These are phyloP conservation scores for Podaxis sp. DNA, from an alignment of 768 basidiomycete genomes.

Conservation along the genomic window DNA sequence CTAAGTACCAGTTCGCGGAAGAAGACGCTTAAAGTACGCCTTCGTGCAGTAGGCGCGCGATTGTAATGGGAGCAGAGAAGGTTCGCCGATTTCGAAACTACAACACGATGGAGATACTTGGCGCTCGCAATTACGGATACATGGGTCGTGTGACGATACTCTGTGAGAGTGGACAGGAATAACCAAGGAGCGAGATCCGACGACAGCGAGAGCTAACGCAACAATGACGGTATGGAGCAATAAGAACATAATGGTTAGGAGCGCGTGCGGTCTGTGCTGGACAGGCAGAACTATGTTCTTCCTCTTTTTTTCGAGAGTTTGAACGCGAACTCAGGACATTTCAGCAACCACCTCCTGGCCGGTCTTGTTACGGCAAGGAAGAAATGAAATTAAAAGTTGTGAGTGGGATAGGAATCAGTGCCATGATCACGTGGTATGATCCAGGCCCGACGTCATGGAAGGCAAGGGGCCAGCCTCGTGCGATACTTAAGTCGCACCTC, in stretches of 20 bases:
- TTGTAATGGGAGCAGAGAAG: neutral
- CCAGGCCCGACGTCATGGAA: constrained; percentile 14
- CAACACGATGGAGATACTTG: neutral
- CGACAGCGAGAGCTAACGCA: neutral
- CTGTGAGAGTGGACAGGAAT: neutral
- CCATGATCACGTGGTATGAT: constrained; percentile 9
- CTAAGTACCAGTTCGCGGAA: too few species aligned
- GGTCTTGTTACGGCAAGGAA: neutral
- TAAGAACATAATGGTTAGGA: neutral
- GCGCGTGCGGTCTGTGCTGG: neutral
- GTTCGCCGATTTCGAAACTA: neutral
- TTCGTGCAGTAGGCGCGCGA: too few species aligned
- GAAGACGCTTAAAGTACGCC: too few species aligned
- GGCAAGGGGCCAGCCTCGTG: constrained; percentile 6
- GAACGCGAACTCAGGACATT: neutral
- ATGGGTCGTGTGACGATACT: neutral
- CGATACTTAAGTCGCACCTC: constrained; percentile 21
- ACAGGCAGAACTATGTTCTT: neutral
- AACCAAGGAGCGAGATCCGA: neutral
- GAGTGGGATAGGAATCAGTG: neutral
- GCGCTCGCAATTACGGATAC: neutral
- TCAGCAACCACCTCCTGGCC: neutral
- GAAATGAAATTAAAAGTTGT: neutral
- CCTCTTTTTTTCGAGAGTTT: neutral
- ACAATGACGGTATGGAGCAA: neutral